phyloP scores from a whole-genome alignment of 495 filamentous ascomycete species.

The Umbilicaria muhlenbergii region DNA sequence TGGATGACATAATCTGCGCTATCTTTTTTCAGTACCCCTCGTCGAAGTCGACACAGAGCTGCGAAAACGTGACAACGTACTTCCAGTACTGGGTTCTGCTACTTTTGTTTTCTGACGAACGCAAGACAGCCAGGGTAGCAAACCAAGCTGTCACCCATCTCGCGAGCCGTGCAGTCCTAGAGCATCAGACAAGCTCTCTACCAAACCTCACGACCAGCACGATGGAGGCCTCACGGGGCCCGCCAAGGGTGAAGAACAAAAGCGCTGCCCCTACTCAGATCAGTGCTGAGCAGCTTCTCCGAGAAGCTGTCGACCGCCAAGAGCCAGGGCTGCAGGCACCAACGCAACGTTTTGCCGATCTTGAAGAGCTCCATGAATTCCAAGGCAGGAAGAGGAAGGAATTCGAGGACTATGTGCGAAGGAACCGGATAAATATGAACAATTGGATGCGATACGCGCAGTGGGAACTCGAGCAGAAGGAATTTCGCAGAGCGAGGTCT shows the following conservation, averaged over 20 bases:
- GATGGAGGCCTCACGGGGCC: constrained; percentile 91
- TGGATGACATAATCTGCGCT: no score
- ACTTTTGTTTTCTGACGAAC: no score
- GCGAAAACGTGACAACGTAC: neutral
- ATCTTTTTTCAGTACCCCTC: no score
- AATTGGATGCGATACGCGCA: constrained; percentile 98
- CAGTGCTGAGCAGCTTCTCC: constrained; percentile 90
- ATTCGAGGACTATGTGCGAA: constrained; percentile 94
- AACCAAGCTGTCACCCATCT: no score
- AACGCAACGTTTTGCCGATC: constrained; percentile 86
- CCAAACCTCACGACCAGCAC: constrained; percentile 8
- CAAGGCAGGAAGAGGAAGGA: constrained; percentile 91
- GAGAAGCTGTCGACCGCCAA: constrained; percentile 95
- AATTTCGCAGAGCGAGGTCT: constrained; percentile 87
- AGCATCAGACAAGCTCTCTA: neutral
- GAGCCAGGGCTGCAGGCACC: constrained; percentile 77
- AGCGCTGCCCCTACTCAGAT: constrained; percentile 79
- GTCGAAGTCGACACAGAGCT: neutral
- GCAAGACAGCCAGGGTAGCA: no score
- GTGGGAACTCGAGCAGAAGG: constrained; percentile 97
- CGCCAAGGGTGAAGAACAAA: constrained; percentile 97
- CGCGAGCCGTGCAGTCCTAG: no score
- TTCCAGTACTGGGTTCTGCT: no score
- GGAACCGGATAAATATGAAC: constrained; percentile 89
- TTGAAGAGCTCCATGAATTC: constrained; percentile 96